phyloP scores from a whole-genome alignment of 2,329 filamentous ascomycete genomes.

The Calonectria naviculata region DNA sequence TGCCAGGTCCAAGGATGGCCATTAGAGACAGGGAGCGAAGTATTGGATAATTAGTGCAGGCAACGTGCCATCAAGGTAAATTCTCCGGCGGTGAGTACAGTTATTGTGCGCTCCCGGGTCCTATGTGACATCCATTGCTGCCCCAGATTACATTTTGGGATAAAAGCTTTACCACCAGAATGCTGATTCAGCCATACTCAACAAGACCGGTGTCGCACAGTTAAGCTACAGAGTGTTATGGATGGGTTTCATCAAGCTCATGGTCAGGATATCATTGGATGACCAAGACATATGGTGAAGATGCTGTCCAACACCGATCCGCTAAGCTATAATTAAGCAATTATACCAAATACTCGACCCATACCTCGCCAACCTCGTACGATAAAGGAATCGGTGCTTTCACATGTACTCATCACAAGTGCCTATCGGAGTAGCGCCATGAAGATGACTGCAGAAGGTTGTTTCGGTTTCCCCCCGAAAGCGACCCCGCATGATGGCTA shows the following conservation, averaged over 20 bases:
- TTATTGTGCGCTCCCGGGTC: too few species aligned
- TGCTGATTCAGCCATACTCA: background rate
- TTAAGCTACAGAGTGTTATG: background rate
- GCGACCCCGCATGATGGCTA: background rate
- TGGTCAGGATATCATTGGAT: too few species aligned
- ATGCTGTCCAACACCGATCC: background rate
- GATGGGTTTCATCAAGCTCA: too few species aligned
- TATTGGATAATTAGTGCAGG: too few species aligned
- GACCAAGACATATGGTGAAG: background rate
- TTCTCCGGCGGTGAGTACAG: too few species aligned
- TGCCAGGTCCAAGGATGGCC: background rate
- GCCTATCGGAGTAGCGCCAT: background rate
- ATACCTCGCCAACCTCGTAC: background rate
- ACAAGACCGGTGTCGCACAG: background rate
- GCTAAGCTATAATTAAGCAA: background rate
- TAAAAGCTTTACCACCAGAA: background rate
- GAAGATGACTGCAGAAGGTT: too few species aligned
- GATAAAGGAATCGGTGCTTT: background rate
- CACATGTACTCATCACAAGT: background rate
- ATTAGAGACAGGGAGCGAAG: background rate
- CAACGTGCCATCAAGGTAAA: too few species aligned
- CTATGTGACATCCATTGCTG: background rate
- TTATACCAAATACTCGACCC: background rate
- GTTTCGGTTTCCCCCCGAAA: too few species aligned
- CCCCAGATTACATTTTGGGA: background rate